Evolutionary conservation across 2,329 filamentous ascomycete species (phyloP).

Genomic region (Alternaria ethzedia): DNA sequence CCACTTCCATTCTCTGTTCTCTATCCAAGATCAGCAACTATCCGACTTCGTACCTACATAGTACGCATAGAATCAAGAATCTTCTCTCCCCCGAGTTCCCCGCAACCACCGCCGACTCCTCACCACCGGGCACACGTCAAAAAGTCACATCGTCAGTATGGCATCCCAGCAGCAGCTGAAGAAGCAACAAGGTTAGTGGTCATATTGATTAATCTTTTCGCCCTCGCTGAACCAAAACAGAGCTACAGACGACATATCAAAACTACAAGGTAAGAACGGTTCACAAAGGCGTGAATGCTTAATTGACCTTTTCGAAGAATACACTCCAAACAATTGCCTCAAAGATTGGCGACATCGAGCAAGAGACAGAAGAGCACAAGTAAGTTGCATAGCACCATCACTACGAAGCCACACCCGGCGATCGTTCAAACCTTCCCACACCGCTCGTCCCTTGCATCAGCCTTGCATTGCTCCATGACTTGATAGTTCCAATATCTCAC

Average conservation of each 20-base stretch:
- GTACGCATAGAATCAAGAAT: neutral
- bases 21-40: neutral
- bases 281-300: neutral
- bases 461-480: slow-evolving; percentile 11
- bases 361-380: slow-evolving; percentile 98
- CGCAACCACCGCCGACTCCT: slow-evolving; percentile 14
- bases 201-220: neutral
- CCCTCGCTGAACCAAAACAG: slow-evolving; percentile 52
- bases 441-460: slow-evolving; percentile 24
- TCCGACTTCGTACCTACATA: neutral
- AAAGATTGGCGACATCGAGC: slow-evolving; percentile 97
- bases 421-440: slow-evolving; percentile 16
- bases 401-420: neutral
- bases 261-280: slow-evolving; percentile 63
- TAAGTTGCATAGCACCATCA: slow-evolving; percentile 55
- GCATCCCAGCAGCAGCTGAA: slow-evolving; percentile 63
- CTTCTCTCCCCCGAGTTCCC: slow-evolving; percentile 27
- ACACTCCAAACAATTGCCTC: slow-evolving; percentile 88
- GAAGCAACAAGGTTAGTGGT: slow-evolving; percentile 73
- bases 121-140: neutral
- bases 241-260: slow-evolving; percentile 79
- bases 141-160: slow-evolving; percentile 47
- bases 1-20: neutral
- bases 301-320: slow-evolving; percentile 43
- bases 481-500: slow-evolving; percentile 7